These are phyloP conservation scores for Lactarius trivialis DNA, from an alignment of 768 basidiomycete genomes.

Conservation along the genomic window DNA sequence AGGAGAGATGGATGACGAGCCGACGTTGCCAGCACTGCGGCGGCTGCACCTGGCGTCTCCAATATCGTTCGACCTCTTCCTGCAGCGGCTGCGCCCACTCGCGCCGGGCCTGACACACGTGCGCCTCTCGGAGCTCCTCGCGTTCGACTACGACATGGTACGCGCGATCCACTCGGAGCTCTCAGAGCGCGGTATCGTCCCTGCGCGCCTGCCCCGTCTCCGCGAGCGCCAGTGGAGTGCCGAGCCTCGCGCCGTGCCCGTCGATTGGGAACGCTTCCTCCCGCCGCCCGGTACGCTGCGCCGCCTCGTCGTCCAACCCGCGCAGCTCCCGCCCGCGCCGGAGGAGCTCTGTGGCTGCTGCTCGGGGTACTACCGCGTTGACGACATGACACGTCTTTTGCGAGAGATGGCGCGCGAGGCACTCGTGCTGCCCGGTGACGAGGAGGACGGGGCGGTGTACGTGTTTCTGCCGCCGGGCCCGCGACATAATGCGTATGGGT, in stretches of 20 bases:
- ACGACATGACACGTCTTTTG: conserved; percentile 19
- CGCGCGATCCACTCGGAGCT: conserved; percentile 20
- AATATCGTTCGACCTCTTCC: conserved; percentile 20
- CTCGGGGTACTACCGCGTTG: conserved; percentile 21
- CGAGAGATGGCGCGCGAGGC: conserved; percentile 20
- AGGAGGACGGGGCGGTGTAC: neutral
- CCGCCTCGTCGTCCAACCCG: conserved; percentile 17
- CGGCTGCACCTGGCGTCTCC: conserved; percentile 23
- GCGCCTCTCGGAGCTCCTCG: conserved; percentile 22
- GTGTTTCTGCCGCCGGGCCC: conserved; percentile 19
- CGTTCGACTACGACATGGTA: conserved; percentile 19
- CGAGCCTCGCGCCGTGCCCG: conserved; percentile 14
- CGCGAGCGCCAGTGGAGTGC: conserved; percentile 11
- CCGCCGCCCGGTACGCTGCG: conserved; percentile 3
- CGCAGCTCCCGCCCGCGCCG: conserved; percentile 13
- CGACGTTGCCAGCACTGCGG: conserved; percentile 9
- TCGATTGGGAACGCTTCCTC: conserved; percentile 18
- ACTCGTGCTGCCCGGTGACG: neutral
- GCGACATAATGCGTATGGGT: conserved; percentile 14
- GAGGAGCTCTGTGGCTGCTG: conserved; percentile 21
- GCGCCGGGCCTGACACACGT: conserved; percentile 18
- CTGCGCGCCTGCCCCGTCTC: conserved; percentile 9
- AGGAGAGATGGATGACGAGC: neutral
- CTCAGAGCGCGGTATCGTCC: conserved; percentile 20
- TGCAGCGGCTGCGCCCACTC: conserved; percentile 18